These are phyloP conservation scores for Candida coquimbonensis DNA, from an alignment of 805 yeast genomes.

Conservation along the genomic window DNA sequence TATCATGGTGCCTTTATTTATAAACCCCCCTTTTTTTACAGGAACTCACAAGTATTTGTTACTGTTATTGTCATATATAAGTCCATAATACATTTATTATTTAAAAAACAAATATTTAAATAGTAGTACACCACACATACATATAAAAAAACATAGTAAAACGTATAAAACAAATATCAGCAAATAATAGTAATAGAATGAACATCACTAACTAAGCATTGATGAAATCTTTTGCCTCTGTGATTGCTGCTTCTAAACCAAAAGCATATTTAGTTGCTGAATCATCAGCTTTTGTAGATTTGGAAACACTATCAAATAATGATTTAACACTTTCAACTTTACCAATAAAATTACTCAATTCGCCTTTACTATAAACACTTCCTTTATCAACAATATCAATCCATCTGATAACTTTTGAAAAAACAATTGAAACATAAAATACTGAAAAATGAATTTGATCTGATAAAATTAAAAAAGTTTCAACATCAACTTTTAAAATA, in stretches of 20 bases:
- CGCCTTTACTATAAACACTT: conserved; percentile 12
- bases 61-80: too few relatives aligned
- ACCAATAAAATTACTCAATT: conserved; percentile 13
- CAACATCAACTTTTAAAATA: conserved; percentile 30
- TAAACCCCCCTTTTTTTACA: neutral
- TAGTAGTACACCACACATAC: neutral
- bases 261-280: conserved; percentile 15
- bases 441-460: conserved; percentile 54
- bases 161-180: neutral
- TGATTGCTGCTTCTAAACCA: conserved; percentile 10
- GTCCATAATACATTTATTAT: neutral
- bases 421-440: conserved; percentile 18
- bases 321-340: conserved; percentile 14
- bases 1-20: neutral
- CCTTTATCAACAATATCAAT: conserved; percentile 15
- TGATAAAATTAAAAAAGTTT: conserved; percentile 61
- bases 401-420: conserved; percentile 20
- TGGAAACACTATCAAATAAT: conserved; percentile 14
- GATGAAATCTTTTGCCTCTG: conserved; percentile 5
- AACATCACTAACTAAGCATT: neutral
- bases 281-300: conserved; percentile 10
- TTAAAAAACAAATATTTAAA: neutral
- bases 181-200: neutral
- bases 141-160: neutral
- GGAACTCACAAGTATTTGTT: conserved; percentile 1